Conservation (phyloP, 345 rosid species). For the Populus nigra region DNA sequence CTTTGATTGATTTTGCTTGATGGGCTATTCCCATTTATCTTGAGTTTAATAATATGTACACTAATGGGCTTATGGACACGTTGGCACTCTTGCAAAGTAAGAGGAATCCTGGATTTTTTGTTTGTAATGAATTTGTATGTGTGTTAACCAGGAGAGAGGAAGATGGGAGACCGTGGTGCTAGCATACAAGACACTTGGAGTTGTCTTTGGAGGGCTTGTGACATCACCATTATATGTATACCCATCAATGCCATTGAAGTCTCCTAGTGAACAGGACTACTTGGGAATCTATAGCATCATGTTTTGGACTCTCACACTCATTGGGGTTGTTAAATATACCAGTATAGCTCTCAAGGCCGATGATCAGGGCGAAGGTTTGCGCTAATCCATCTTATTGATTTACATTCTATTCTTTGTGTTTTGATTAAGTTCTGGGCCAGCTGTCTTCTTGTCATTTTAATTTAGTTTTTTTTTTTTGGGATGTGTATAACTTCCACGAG, state of each 20-base stretch:
- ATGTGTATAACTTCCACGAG: background rate
- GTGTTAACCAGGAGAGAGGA: conserved; percentile 23
- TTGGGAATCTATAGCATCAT: conserved; percentile 64
- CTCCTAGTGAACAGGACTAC: conserved; percentile 60
- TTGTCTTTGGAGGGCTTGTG: conserved; percentile 74
- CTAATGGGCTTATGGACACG: background rate
- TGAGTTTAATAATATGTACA: background rate
- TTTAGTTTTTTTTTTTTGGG: too few relatives aligned
- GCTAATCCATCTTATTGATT: background rate
- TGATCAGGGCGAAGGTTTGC: conserved; percentile 68
- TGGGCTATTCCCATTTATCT: background rate
- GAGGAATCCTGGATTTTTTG: background rate
- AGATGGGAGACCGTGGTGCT: conserved; percentile 35
- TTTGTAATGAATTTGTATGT: background rate
- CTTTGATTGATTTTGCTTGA: background rate
- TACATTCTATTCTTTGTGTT: background rate
- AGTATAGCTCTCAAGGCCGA: conserved; percentile 57
- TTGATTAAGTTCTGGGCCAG: background rate
- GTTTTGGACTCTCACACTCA: conserved; percentile 68
- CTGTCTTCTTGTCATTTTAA: background rate
- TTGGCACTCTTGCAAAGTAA: background rate
- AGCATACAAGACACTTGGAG: conserved; percentile 63
- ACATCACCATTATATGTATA: conserved; percentile 67
- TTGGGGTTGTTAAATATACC: conserved; percentile 55
- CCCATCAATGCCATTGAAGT: conserved; percentile 57